Base-by-base conservation (phyloP, 768 basidiomycete species). In the Mycena rebaudengoi region DNA sequence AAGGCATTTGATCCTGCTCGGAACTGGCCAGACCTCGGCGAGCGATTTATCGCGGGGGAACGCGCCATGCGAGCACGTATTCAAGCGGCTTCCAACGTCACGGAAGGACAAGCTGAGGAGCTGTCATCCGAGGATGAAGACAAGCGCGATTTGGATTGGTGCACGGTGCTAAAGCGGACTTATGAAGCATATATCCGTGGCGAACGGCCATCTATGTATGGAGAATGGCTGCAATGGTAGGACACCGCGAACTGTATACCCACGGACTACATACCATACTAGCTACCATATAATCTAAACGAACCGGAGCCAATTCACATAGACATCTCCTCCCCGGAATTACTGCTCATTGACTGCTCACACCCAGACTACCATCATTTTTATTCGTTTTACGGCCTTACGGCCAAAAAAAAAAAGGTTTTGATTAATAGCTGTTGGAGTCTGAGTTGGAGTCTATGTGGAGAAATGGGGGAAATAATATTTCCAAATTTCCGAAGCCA, bases 21-120 rank as follows among this genome's bases (percentile, higher is more conserved):
- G n/a, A 96, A 99, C 74, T 98, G 90, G 88, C 97, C 97, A 2
- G 97, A 98, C 73, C 85, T 99, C 26, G 97, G 97, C 2, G 79
- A 85, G 12, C 86, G 84, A 18, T 98, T 98, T 75, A 80, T 80
- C 21, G 85, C 86, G 13, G 91, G 91, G 32, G 96, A 98, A 79
- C 85, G 83, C 51, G 78, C 82, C 40, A 89, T 89, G 10, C 89
- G 91, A 7, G 70, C 56, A 7, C 54, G 35, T 28, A 44, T 30
- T 4, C 62, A 65, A 41, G 78, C 77, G 32, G 78, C 80, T 30
- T 76, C 75, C 12, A 73, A 71, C 40, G 76, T 78, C 23, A 70
- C 41, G 12, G 61, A 65, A 43, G 63, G 16, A 10, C 43, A 44
- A 25, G 40, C 26, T 26, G 40, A 60, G 65, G 71, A 82, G 18